Base-by-base conservation (phyloP, 345 rosid species). In the Syzygium jambos region DNA sequence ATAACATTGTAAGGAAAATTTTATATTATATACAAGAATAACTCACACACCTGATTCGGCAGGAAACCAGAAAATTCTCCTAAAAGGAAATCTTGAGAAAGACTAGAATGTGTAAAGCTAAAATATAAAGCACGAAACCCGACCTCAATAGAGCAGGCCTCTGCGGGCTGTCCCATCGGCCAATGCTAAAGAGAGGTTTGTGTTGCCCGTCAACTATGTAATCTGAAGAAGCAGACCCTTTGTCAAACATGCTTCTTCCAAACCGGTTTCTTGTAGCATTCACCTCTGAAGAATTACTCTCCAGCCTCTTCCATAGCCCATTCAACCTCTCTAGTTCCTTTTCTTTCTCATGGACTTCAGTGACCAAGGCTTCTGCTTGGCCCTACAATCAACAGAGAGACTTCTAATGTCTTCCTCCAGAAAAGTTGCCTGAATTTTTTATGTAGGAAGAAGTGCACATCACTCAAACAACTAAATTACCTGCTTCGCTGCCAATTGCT, bases 401-500 rank as follows among this genome's bases (percentile, higher is more conserved):
- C 29, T 84, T 86, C 25, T 23, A 85, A 89, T 54, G 17, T 6
- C 78, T 53, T 30, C 51, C 16, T 51, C 61, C 17, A 56, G 86
- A 41, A 43, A 84, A 73, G 82, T 73, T 61, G 30, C 21, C 56
- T 23, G 52, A 49, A 51, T 86, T 68, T 10, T 25, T 59, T 16
- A 59, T 51, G 52, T 16, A 65, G 38, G 55, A 46, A 51, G 38
- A 25, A 43, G 41, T 55, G 52, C 59, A 49, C 51, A 17, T 59
- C 12, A 25, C 43, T 57, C 5, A 30, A 83, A 87, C 21, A 38
- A 34, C 46, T 49, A 51, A 59, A 41, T 80, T 25, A 98, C 99
- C 96, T 98, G 99, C 87, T 98, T 96, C 85, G 90, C 93, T 84
- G 94, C 99, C 88, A 95, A 92, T 93, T 98, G 99, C 93, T 98